These are phyloP conservation scores for Lentithecium fluviatile DNA, from an alignment of 495 filamentous ascomycete genomes.

Conservation along the genomic window DNA sequence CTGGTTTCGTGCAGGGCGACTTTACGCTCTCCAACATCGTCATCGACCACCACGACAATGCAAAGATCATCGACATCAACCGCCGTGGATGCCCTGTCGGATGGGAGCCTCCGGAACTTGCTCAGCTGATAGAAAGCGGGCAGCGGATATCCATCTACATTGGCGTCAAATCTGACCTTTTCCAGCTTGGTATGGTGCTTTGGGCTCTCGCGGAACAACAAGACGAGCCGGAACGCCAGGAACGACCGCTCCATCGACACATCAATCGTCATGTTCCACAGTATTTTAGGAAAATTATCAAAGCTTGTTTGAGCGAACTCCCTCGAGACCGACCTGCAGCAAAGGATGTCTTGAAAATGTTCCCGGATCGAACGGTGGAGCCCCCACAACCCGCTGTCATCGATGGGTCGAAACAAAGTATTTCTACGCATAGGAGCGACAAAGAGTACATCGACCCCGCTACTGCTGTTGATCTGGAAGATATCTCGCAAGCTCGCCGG, in stretches of 20 bases:
- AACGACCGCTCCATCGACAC: constrained; percentile 61
- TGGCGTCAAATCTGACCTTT: constrained; percentile 94
- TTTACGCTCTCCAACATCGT: constrained; percentile 98
- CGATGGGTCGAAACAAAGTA: constrained; percentile 18
- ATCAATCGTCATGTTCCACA: constrained; percentile 19
- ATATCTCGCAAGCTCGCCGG: constrained; percentile 32
- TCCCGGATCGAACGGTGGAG: constrained; percentile 27
- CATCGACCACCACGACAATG: constrained; percentile 78
- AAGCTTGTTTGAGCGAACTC: constrained; percentile 35
- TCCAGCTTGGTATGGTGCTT: constrained; percentile 93
- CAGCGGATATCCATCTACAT: constrained; percentile 98
- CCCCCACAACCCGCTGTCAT: background rate
- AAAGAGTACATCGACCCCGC: constrained; percentile 44
- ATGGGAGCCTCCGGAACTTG: constrained; percentile 96
- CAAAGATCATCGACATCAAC: constrained; percentile 98
- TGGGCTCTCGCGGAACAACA: constrained; percentile 86
- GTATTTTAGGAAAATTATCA: constrained; percentile 38
- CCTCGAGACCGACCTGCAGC: constrained; percentile 36
- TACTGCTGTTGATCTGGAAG: constrained; percentile 38
- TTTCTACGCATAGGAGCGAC: constrained; percentile 38
- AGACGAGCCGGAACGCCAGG: constrained; percentile 83
- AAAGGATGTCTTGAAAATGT: constrained; percentile 34
- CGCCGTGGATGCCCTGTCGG: constrained; percentile 91
- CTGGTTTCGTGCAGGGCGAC: constrained; percentile 95
- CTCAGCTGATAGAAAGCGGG: constrained; percentile 80